Conservation (phyloP, 805 yeast species). For the Metschnikowia shivogae region DNA sequence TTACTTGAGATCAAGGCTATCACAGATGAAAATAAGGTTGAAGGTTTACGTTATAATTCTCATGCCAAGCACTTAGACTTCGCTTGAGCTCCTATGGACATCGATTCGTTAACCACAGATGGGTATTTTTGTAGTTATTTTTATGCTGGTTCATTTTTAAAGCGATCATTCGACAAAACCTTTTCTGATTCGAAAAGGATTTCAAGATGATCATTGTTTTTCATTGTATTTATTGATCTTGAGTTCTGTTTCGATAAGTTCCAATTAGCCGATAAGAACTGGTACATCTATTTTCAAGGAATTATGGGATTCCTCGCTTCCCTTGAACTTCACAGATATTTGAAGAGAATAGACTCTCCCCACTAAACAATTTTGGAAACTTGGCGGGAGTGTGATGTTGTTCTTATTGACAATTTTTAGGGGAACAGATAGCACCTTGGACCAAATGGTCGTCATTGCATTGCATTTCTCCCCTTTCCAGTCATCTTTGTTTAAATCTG, state of each 20-base stretch:
- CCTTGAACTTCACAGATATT: slow-evolving; percentile 42
- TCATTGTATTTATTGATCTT: not conserved
- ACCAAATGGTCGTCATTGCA: slow-evolving; percentile 28
- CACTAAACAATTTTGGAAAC: slow-evolving; percentile 60
- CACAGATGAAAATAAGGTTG: slow-evolving; percentile 39
- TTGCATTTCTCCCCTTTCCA: slow-evolving; percentile 28
- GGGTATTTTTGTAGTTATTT: too few species aligned
- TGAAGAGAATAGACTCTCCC: slow-evolving; percentile 55
- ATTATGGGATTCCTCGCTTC: slow-evolving; percentile 24
- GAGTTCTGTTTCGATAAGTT: too few species aligned
- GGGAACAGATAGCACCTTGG: slow-evolving; percentile 36
- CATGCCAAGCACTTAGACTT: slow-evolving; percentile 11
- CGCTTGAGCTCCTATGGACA: not conserved
- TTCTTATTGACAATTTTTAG: slow-evolving; percentile 40
- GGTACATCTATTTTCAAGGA: slow-evolving; percentile 15
- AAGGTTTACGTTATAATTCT: slow-evolving; percentile 56
- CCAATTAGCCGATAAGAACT: slow-evolving; percentile 13
- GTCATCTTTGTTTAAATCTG: slow-evolving; percentile 16
- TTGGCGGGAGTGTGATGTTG: slow-evolving; percentile 51
- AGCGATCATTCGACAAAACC: too few species aligned
- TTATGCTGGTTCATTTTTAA: too few species aligned
- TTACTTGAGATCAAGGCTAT: slow-evolving; percentile 49
- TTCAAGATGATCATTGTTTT: not conserved
- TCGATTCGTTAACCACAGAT: too few species aligned
- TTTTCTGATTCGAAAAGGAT: not conserved